phyloP scores from a whole-genome alignment of 139 green algal genomes.

The Coelastrella sp. region DNA sequence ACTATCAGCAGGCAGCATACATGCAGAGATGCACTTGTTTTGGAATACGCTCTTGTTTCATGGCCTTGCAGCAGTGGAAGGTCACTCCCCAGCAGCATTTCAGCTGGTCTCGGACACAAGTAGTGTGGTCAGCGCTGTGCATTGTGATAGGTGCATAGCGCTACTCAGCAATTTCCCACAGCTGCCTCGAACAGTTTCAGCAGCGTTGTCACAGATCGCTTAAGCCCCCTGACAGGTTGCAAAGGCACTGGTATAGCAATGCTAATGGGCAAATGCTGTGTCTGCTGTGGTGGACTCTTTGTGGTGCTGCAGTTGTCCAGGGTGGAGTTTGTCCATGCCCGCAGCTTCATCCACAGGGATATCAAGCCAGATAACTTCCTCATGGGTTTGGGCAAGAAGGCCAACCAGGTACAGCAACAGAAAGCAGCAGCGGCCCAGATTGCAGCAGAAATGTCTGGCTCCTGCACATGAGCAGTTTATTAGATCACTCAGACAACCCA shows the following conservation, averaged over 20 bases:
- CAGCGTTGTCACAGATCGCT: no score
- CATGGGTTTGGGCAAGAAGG: slow-evolving; percentile 94
- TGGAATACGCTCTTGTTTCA: no score
- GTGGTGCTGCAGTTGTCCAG: slow-evolving; percentile 82
- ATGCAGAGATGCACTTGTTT: no score
- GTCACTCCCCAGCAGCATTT: no score
- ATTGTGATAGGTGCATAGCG: no score
- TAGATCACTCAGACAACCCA: background rate
- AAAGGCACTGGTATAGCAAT: no score
- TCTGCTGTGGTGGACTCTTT: background rate
- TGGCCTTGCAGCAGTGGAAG: background rate
- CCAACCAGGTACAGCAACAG: slow-evolving; percentile 80
- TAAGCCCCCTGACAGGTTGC: no score
- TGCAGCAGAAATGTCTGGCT: background rate
- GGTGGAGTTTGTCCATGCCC: slow-evolving; percentile 98
- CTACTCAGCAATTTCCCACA: no score
- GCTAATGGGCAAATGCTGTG: background rate
- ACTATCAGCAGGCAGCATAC: no score
- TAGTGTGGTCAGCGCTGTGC: no score
- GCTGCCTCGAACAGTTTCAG: no score
- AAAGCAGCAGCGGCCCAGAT: background rate
- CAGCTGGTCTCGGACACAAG: no score
- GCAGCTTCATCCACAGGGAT: slow-evolving; percentile 97
- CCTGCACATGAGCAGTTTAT: background rate
- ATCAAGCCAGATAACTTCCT: slow-evolving; percentile 90